phyloP scores from a whole-genome alignment of 208 protist genomes.

The Wallacemonas sp. region DNA sequence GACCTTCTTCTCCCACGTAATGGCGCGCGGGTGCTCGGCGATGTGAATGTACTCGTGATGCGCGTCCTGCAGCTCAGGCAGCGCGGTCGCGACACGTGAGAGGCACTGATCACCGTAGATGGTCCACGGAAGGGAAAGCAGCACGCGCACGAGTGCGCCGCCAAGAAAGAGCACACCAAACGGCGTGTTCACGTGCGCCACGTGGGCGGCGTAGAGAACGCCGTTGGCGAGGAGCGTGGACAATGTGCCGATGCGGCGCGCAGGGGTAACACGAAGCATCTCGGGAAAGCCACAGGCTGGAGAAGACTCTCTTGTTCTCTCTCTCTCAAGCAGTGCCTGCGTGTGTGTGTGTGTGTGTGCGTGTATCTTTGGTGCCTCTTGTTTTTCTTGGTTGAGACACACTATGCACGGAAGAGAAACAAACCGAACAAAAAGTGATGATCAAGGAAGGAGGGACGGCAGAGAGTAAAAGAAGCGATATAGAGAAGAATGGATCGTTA shows the following conservation, averaged over 20 bases:
- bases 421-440: too few relatives aligned
- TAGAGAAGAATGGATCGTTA: too few relatives aligned
- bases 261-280: conserved; percentile 41
- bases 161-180: conserved; percentile 53
- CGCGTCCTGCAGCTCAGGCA: conserved; percentile 77
- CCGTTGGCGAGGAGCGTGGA: conserved; percentile 59
- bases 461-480: too few relatives aligned
- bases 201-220: conserved; percentile 47
- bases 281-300: too few relatives aligned
- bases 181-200: conserved; percentile 37
- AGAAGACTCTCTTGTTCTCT: too few relatives aligned
- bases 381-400: too few relatives aligned
- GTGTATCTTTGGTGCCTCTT: too few relatives aligned
- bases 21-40: conserved; percentile 72
- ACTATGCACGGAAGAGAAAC: too few relatives aligned
- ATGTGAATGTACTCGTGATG: conserved; percentile 60
- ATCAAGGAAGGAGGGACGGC: too few relatives aligned
- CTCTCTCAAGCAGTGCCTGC: background rate
- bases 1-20: conserved; percentile 83
- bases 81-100: conserved; percentile 50
- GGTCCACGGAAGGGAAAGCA: conserved; percentile 42
- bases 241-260: conserved; percentile 49
- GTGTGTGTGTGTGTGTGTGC: background rate
- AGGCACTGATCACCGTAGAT: conserved; percentile 87
- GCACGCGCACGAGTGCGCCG: conserved; percentile 52